Conservation (phyloP, 306 rosid genomes). For the Castanopsis chinensis region DNA sequence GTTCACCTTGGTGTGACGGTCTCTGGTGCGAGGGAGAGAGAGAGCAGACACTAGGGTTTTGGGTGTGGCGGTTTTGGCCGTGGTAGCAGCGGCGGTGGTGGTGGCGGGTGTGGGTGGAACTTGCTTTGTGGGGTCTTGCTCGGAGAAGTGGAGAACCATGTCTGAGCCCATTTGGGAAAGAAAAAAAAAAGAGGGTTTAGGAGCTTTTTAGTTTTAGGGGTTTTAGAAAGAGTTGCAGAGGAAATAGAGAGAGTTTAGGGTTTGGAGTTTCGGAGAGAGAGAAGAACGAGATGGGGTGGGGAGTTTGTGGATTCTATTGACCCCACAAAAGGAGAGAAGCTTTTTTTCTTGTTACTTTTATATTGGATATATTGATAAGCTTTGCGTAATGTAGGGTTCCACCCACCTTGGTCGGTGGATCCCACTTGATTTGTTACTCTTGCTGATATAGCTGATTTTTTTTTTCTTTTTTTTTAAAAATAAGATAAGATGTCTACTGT, state of each 20-base stretch:
- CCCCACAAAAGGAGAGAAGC: conserved; percentile 40
- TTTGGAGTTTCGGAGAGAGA: conserved; percentile 49
- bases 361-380: too few relatives aligned
- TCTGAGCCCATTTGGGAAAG: conserved; percentile 52
- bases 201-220: neutral
- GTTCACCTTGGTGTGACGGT: conserved; percentile 94
- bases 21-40: conserved; percentile 39
- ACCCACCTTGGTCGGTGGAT: too few relatives aligned
- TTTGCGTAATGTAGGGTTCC: neutral
- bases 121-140: conserved; percentile 15
- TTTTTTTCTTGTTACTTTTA: neutral
- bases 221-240: conserved; percentile 5
- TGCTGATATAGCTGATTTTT: too few relatives aligned
- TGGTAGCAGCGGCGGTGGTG: neutral
- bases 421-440: too few relatives aligned
- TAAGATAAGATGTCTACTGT: too few relatives aligned
- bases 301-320: conserved; percentile 35
- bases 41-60: conserved; percentile 14
- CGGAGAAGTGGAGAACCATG: conserved; percentile 40
- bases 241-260: neutral
- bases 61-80: conserved; percentile 10
- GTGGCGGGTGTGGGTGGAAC: conserved; percentile 11
- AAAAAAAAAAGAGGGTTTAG: neutral
- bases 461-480: too few relatives aligned
- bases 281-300: conserved; percentile 2